phyloP scores from a whole-genome alignment of 306 rosid genomes.

The Sicyos edulis region DNA sequence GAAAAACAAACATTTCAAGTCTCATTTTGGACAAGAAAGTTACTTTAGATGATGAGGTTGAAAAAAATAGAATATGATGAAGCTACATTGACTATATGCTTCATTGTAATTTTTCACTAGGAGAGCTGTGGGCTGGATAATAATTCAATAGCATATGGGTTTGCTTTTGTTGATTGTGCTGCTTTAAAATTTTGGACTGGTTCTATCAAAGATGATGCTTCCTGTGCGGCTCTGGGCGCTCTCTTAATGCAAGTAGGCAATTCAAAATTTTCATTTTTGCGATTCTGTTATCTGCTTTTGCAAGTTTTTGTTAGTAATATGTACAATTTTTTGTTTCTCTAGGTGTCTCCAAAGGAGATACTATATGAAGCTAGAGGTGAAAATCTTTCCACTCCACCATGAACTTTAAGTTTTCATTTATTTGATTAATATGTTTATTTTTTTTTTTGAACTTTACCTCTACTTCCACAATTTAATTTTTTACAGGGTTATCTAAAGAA shows the following conservation, averaged over 20 bases:
- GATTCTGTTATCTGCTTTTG: background rate
- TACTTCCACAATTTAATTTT: conserved; percentile 1
- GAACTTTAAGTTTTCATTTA: background rate
- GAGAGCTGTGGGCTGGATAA: conserved; percentile 40
- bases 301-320: background rate
- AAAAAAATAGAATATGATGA: too few species aligned
- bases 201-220: conserved; percentile 69
- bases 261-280: conserved; percentile 21
- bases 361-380: conserved; percentile 72
- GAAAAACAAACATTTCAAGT: background rate
- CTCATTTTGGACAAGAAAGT: background rate
- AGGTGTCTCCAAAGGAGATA: conserved; percentile 96
- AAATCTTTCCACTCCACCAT: conserved; percentile 17
- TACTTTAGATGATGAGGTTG: too few species aligned
- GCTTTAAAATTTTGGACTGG: conserved; percentile 85
- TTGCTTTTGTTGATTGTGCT: conserved; percentile 93
- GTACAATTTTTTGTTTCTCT: conserved; percentile 28
- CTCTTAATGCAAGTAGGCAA: conserved; percentile 78
- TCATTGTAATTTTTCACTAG: conserved; percentile 31
- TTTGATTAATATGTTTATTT: background rate
- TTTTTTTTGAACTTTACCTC: background rate
- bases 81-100: conserved; percentile 5
- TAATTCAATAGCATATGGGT: conserved; percentile 69
- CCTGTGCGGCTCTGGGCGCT: conserved; percentile 84
- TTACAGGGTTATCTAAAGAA: conserved; percentile 71